Percentiles rank a stretch among this genome's conserved stretches.
These are phyloP conservation scores for Leucoagaricus sp. DNA, from an alignment of 1,284 basidiomycete genomes.

Conservation along the genomic window DNA sequence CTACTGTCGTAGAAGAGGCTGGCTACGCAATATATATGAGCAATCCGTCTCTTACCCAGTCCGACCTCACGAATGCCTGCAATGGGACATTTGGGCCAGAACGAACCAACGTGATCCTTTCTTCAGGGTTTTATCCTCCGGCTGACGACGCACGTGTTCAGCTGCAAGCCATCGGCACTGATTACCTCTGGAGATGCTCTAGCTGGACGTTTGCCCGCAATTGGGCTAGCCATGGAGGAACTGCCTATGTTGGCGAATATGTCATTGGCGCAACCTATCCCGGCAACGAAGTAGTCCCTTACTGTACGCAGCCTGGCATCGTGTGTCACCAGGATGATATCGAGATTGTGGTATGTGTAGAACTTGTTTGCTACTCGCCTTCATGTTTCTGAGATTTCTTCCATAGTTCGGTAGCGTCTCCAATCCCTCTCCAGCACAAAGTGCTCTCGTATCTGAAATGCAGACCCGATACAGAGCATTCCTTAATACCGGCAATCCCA, in stretches of 20 bases:
- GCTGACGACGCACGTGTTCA: constrained; percentile 54
- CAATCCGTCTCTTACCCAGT: constrained; percentile 42
- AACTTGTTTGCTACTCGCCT: neutral
- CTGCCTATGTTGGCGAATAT: constrained; percentile 71
- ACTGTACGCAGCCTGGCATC: constrained; percentile 52
- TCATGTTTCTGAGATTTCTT: constrained; percentile 7
- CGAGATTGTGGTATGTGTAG: constrained; percentile 60
- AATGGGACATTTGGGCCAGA: constrained; percentile 47
- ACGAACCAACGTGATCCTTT: constrained; percentile 48
- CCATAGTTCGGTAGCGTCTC: constrained; percentile 65
- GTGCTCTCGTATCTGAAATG: constrained; percentile 60
- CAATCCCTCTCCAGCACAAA: constrained; percentile 56
- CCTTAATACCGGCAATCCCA: constrained; percentile 60
- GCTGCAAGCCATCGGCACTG: constrained; percentile 65
- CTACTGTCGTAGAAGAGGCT: constrained; percentile 72
- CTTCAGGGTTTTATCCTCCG: constrained; percentile 51
- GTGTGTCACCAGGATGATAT: constrained; percentile 81
- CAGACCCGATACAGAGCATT: constrained; percentile 72
- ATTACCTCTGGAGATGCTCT: constrained; percentile 71
- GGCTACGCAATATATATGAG: constrained; percentile 55
- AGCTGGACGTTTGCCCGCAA: constrained; percentile 67
- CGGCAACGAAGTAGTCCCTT: constrained; percentile 53
- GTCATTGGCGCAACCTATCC: constrained; percentile 70
- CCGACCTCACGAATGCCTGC: constrained; percentile 43
- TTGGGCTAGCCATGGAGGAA: constrained; percentile 66